Evolutionary conservation across 768 basidiomycete genomes (phyloP).

Genomic region (Boletellus sp.): DNA sequence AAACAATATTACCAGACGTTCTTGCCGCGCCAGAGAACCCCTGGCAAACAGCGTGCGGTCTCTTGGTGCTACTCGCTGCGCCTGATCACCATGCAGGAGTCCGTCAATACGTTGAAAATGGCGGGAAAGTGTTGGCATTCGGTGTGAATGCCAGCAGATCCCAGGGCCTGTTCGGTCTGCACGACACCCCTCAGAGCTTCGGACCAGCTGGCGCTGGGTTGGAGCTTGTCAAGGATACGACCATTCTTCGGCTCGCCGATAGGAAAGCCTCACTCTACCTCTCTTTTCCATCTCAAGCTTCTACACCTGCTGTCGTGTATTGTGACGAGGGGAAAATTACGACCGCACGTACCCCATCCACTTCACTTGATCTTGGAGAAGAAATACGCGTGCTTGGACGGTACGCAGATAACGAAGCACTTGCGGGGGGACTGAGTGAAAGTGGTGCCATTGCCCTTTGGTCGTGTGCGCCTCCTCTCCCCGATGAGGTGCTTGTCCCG

Average conservation of each 20-base stretch:
- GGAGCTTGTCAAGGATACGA: constrained; percentile 29
- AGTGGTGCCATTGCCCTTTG: constrained; percentile 26
- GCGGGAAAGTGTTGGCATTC: constrained; percentile 70
- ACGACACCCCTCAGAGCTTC: constrained; percentile 38
- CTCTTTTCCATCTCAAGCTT: constrained; percentile 22
- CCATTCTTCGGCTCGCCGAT: constrained; percentile 25
- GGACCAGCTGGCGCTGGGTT: constrained; percentile 32
- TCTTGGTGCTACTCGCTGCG: constrained; percentile 75
- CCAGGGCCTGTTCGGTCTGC: constrained; percentile 33
- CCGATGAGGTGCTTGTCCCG: constrained; percentile 17
- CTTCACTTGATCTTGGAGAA: constrained; percentile 18
- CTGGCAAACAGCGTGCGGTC: constrained; percentile 71
- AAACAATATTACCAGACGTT: constrained; percentile 53
- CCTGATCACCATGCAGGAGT: constrained; percentile 44
- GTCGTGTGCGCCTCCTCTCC: constrained; percentile 28
- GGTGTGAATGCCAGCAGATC: constrained; percentile 58
- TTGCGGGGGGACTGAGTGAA: constrained; percentile 25
- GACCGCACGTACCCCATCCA: constrained; percentile 10
- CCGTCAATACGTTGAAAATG: constrained; percentile 55
- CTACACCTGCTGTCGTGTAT: constrained; percentile 9
- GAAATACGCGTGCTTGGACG: constrained; percentile 15
- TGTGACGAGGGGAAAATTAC: background rate
- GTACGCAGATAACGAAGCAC: constrained; percentile 14
- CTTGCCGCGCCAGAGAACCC: constrained; percentile 63
- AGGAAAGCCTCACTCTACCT: constrained; percentile 20